A percentile compares a stretch with the other conserved stretches of the same genome.
phyloP scores from a whole-genome alignment of 225 moss, liverwort and hornwort species.

The Lunularia cruciata region DNA sequence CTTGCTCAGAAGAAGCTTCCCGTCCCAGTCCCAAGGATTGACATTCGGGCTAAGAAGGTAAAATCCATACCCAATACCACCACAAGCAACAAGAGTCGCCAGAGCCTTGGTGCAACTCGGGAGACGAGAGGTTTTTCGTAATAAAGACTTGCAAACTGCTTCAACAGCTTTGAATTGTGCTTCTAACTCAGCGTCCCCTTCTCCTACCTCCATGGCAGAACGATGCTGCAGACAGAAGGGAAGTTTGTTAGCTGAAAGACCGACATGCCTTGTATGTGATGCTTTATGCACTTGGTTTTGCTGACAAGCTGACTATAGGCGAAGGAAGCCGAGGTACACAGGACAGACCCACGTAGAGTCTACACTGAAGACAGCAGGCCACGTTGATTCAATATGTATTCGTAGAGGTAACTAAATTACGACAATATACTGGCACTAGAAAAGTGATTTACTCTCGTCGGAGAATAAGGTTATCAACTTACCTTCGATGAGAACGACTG shows the following conservation, averaged over 20 bases:
- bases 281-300: neutral
- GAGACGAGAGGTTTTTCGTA: slow-evolving; percentile 65
- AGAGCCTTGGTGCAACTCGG: slow-evolving; percentile 58
- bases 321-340: neutral
- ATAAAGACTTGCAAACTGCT: slow-evolving; percentile 61
- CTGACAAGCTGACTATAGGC: no score
- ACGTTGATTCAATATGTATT: no score
- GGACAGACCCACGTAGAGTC: neutral
- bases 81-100: slow-evolving; percentile 55
- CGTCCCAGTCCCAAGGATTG: slow-evolving; percentile 99
- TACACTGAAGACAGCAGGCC: slow-evolving; percentile 1
- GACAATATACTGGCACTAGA: neutral
- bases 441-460: neutral
- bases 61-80: slow-evolving; percentile 63
- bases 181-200: slow-evolving; percentile 53
- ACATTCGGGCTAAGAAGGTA: slow-evolving; percentile 67
- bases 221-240: slow-evolving; percentile 52
- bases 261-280: neutral
- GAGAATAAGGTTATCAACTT: neutral
- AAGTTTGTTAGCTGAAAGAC: neutral
- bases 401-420: neutral
- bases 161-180: slow-evolving; percentile 68
- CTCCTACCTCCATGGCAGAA: slow-evolving; percentile 46
- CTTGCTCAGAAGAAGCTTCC: slow-evolving; percentile 81
- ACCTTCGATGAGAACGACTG: slow-evolving; percentile 70